Evolutionary conservation across 2,329 filamentous ascomycete genomes (phyloP).

Genomic region (Colletotrichum costaricense): DNA sequence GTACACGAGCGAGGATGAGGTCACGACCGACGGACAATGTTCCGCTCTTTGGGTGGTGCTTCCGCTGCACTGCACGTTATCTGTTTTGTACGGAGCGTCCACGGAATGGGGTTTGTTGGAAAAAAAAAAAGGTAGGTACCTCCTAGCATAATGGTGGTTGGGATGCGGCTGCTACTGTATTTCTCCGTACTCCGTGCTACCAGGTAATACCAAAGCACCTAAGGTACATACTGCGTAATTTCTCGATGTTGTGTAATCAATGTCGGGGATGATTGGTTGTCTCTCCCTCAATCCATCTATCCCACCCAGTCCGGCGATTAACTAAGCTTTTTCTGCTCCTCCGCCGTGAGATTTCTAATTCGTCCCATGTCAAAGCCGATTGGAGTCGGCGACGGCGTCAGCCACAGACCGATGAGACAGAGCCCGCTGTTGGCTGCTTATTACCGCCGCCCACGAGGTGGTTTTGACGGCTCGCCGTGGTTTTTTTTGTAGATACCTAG

Average conservation of each 20-base stretch:
- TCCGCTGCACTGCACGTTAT: neutral
- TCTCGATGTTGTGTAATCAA: neutral
- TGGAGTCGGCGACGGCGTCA: constrained; percentile 11
- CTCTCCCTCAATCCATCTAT: neutral
- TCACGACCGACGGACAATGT: neutral
- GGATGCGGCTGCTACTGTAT: neutral
- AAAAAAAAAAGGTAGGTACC: neutral
- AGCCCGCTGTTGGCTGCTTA: neutral
- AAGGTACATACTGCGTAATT: neutral
- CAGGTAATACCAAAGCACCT: too few relatives aligned
- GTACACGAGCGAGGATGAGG: neutral
- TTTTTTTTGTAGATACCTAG: neutral
- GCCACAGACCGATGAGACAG: neutral
- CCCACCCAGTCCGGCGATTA: constrained; percentile 21
- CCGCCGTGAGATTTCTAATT: constrained; percentile 32
- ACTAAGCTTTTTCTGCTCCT: constrained; percentile 19
- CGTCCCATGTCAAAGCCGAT: constrained; percentile 19
- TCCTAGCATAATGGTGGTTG: neutral
- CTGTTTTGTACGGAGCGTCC: neutral
- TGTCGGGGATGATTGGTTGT: neutral
- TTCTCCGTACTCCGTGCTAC: too few relatives aligned
- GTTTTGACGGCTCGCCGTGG: neutral
- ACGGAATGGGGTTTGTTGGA: neutral
- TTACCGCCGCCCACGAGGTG: neutral
- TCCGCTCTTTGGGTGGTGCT: neutral